Base-by-base conservation (phyloP, 345 rosid genomes). In the Eucalyptus microcorys region DNA sequence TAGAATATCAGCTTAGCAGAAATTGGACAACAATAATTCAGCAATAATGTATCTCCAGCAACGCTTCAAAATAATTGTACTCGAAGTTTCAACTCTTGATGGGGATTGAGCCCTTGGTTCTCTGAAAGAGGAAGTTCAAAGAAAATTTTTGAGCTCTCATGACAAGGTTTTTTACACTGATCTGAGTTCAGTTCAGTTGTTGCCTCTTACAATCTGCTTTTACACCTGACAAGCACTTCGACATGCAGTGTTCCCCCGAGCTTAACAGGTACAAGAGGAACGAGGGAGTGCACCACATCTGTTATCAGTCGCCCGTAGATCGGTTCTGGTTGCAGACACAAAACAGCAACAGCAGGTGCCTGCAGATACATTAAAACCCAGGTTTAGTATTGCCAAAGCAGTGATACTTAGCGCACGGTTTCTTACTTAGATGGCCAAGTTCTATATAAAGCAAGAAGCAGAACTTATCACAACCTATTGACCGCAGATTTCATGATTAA, bases 311-410 rank as follows among this genome's bases (percentile, higher is more conserved):
- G 99, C 3, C 98, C 92, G 80, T 98, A 97, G 86, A 97, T 93
- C 26, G 99, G 99, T 88, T 97, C 99, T 17, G 98, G 96, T 91
- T 96, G 99, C 91, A 98, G 95, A 76, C 99, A 97, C 87, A 96
- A 91, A 52, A 98, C 95, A 40, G 98, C 98, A 80, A 96, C 98
- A 48, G 98, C 99, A 3, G 98, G 97, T 66, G 96, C 98, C 99
- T 95, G 93, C 42, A 88, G 15, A 47, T 40, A 49, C 11, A 52
- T 22, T 79, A 48, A 49, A 88, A 34, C 3, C 40, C 42, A 45
- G 47, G 47, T 45, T 37, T 71, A 7, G 6, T 85, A 3, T 59
- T 49, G 40, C 37, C 37, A 64, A 64, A 64, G 32, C 19, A n/a
- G 9, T 64, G 37, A 64, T 64, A 7, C 19, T 30, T 14, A 30